Evolutionary conservation across 495 filamentous ascomycete genomes (phyloP).

Genomic region (Lepidopterella palustris): DNA sequence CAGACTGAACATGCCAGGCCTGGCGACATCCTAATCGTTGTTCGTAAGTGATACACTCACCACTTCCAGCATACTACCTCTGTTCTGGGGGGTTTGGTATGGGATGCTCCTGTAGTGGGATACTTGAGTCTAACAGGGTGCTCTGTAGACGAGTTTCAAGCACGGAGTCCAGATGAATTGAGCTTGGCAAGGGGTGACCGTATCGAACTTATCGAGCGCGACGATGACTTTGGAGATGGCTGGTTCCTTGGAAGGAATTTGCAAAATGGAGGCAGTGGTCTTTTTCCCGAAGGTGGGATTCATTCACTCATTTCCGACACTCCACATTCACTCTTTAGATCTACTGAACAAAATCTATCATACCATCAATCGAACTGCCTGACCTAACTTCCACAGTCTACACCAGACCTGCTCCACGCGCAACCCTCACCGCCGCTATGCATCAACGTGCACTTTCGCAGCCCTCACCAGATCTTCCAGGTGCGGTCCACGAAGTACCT

Average conservation of each 20-base stretch:
- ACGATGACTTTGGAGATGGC: conserved; percentile 96
- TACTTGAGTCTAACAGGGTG: conserved; percentile 11
- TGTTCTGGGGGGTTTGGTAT: conserved; percentile 8
- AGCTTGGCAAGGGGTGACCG: conserved; percentile 79
- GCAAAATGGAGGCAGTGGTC: conserved; percentile 64
- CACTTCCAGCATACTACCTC: conserved; percentile 10
- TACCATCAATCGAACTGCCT: not conserved
- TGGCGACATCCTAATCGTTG: conserved; percentile 30
- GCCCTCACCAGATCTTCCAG: not conserved
- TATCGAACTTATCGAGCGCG: conserved; percentile 85
- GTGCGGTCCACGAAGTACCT: not conserved
- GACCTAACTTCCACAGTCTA: conserved; percentile 32
- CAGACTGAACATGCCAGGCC: conserved; percentile 20
- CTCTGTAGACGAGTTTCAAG: conserved; percentile 67
- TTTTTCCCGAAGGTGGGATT: conserved; percentile 80
- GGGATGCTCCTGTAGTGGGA: not conserved
- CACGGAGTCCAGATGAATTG: conserved; percentile 87
- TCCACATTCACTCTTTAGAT: too few species aligned
- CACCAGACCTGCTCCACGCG: conserved; percentile 36
- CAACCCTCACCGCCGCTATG: conserved; percentile 22
- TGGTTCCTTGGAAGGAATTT: conserved; percentile 90
- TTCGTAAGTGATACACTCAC: conserved; percentile 27
- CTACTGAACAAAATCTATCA: not conserved
- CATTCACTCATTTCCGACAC: not conserved
- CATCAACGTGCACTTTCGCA: conserved; percentile 24